Evolutionary conservation across 192 early-diverging fungal genomes (phyloP), one percentile per base, ranked within the genome.

Genomic region (Coemansia umbellata): DNA sequence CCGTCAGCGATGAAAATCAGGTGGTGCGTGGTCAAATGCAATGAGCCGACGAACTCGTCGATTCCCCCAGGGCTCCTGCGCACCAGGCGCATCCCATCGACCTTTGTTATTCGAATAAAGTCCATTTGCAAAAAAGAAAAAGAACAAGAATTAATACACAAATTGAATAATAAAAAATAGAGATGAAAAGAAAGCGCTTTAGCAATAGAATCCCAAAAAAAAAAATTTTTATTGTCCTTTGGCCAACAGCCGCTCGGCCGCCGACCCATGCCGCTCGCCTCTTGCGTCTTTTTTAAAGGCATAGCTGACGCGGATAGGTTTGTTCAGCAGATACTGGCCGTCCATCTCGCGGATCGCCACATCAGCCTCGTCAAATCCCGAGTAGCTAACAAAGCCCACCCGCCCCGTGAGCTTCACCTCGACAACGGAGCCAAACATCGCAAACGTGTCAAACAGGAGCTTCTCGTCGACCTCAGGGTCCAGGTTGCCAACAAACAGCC

Each of bases 271-370:
- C 15, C 93, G 62, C 63, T 97, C 95, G 22, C 97, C 97, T 69
- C 94, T 93, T 22, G 93, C 93, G 56, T 99, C 97, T 74, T 99
- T 99, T 69, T 97, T 99, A 60, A 94, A 92, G 2, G 95, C 93
- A 77, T 93, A 99, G 13, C 78, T 76, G 7, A 96, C 95, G 24
- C 78, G 85, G 51, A 99, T 89, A 23, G 87, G 85, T 60, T 94
- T 95, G 64, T 93, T 92, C 69, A 89, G 91, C 68, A 99, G 65
- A 69, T 89, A 97, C 71, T 97, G 95, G 7, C 92, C 91, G 64
- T 99, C 90, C 97, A 99, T 94, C 2, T 93, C 91, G 72, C 95
- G 92, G 37, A 99, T 88, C 0, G 97, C 97, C n/a, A 87, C 85
- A 80, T 99, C 97, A 0, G 95, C 84, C 6, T 91, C 84, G 49